Evolutionary conservation across 106 monocot genomes (phyloP).

Genomic region (Dendrobium catenatum): DNA sequence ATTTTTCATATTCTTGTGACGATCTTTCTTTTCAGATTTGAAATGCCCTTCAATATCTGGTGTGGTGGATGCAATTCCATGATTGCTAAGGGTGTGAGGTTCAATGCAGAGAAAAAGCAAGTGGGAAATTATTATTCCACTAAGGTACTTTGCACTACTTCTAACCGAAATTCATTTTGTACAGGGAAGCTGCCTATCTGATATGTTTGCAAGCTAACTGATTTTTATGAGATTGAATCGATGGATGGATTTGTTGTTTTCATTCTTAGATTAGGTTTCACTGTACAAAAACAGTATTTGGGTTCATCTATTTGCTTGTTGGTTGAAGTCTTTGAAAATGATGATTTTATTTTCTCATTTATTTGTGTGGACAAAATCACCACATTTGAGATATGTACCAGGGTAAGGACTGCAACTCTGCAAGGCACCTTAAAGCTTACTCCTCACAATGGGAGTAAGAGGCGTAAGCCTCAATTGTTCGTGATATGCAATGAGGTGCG

Average conservation of each 20-base stretch:
- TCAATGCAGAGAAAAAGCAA: constrained; percentile 99
- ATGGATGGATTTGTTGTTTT: neutral
- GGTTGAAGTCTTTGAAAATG: neutral
- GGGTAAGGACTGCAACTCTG: no score
- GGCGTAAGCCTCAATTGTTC: no score
- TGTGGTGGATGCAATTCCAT: constrained; percentile 98
- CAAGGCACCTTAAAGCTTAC: no score
- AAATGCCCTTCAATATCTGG: constrained; percentile 98
- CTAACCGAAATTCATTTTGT: neutral
- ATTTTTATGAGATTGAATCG: neutral
- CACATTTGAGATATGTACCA: neutral
- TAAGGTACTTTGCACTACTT: constrained; percentile 43
- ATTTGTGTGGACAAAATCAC: neutral
- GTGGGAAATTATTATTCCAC: constrained; percentile 99
- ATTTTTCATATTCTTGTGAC: constrained; percentile 2
- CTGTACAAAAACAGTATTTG: neutral
- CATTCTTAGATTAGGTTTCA: neutral
- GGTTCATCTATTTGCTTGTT: neutral
- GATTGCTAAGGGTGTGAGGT: constrained; percentile 99
- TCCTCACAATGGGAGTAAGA: no score
- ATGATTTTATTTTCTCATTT: neutral
- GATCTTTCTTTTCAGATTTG: constrained; percentile 45
- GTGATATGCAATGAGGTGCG: no score
- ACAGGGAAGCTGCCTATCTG: neutral
- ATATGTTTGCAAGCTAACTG: neutral